Evolutionary conservation across 768 basidiomycete species (phyloP).

Genomic region (Russula ochroleuca): DNA sequence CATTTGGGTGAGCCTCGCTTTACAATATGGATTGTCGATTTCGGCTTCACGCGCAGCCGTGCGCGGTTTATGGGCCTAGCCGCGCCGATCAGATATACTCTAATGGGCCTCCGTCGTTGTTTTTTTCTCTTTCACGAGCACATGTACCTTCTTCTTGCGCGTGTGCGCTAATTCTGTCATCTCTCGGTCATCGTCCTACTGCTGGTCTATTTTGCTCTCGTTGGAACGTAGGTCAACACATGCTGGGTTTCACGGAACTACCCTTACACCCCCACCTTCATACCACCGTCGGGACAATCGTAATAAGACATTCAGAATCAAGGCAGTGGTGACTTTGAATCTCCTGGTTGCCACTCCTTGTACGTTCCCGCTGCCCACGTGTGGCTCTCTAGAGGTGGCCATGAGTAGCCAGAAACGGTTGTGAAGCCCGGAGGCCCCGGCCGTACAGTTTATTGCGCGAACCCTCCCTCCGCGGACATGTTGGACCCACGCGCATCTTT

Average conservation of each 20-base stretch:
- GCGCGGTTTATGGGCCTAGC: conserved; percentile 25
- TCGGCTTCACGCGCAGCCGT: conserved; percentile 16
- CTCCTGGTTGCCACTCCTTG: not conserved
- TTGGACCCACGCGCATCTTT: not conserved
- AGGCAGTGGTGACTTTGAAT: conserved; percentile 2
- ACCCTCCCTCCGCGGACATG: conserved; percentile 13
- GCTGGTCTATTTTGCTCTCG: conserved; percentile 6
- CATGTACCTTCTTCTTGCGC: conserved; percentile 23
- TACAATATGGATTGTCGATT: conserved; percentile 29
- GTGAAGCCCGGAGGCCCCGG: conserved; percentile 1
- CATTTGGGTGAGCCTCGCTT: conserved; percentile 29
- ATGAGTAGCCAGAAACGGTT: conserved; percentile 2
- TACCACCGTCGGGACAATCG: not conserved
- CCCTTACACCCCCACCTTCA: not conserved
- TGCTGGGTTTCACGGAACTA: conserved; percentile 4
- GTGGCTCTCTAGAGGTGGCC: conserved; percentile 15
- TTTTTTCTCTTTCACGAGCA: conserved; percentile 17
- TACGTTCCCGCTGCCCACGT: conserved; percentile 6
- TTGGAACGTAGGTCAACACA: conserved; percentile 7
- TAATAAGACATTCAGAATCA: not conserved
- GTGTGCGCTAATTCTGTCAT: conserved; percentile 22
- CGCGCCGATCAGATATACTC: conserved; percentile 28
- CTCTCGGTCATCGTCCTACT: conserved; percentile 1
- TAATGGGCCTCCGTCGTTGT: conserved; percentile 20
- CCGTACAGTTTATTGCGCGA: conserved; percentile 4